phyloP scores from a whole-genome alignment of 2,329 filamentous ascomycete species.

The Chalaropsis ovoidea region DNA sequence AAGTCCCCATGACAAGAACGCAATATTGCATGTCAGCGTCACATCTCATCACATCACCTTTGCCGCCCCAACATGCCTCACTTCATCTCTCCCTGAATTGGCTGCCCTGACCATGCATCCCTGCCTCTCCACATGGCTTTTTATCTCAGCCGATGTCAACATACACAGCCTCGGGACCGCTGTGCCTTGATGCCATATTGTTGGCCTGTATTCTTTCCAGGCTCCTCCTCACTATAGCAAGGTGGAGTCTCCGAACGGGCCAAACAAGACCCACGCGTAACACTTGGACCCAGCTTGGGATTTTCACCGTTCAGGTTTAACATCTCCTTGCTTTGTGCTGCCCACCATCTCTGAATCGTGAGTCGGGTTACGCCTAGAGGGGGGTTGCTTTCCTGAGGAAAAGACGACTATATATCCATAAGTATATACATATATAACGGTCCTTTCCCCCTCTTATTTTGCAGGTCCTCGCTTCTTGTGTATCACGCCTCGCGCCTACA shows the following conservation, averaged over 20 bases:
- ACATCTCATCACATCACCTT: constrained; percentile 3
- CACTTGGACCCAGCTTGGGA: neutral
- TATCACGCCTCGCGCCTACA: neutral
- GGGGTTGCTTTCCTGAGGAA: neutral
- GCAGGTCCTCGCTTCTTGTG: neutral
- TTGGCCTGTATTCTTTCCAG: too few relatives aligned
- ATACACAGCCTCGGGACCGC: neutral
- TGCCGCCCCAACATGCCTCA: neutral
- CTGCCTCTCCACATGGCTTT: neutral
- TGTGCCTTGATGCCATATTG: neutral
- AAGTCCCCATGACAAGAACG: neutral
- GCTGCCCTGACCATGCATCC: neutral
- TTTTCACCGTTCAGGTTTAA: neutral
- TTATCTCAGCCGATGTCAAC: neutral
- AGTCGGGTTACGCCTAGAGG: neutral
- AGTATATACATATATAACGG: neutral
- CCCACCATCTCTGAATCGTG: constrained; percentile 1
- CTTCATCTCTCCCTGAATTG: neutral
- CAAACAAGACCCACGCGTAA: neutral
- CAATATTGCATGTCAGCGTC: constrained; percentile 4
- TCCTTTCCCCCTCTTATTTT: neutral
- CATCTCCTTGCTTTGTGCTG: neutral
- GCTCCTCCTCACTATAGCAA: neutral
- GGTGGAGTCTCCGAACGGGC: neutral
- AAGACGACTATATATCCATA: neutral